Percentiles rank a stretch among this genome's conserved stretches.
Evolutionary conservation across 2,329 filamentous ascomycete genomes (phyloP).

Genomic region (Fusarium cicatricum): DNA sequence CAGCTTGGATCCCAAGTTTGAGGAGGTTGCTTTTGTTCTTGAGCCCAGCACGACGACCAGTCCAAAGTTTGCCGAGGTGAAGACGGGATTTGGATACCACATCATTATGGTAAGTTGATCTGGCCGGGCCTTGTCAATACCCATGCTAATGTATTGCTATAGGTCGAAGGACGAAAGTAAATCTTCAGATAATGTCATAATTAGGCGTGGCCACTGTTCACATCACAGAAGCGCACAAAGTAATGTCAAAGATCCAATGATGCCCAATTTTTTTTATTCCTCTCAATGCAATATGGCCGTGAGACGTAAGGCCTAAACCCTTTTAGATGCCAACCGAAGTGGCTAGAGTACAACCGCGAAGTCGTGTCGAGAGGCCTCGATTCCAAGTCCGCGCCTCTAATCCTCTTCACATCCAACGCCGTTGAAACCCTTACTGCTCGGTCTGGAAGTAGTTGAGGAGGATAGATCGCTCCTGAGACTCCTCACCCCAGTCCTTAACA

Average conservation of each 20-base stretch:
- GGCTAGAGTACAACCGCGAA: slow-evolving; percentile 57
- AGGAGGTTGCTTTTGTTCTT: slow-evolving; percentile 75
- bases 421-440: slow-evolving; percentile 64
- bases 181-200: not conserved
- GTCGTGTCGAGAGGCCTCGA: slow-evolving; percentile 47
- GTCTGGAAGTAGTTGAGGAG: slow-evolving; percentile 99
- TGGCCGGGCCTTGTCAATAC: not conserved
- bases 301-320: slow-evolving; percentile 47
- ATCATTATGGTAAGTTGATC: slow-evolving; percentile 74
- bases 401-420: slow-evolving; percentile 49
- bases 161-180: slow-evolving; percentile 55
- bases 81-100: slow-evolving; percentile 81
- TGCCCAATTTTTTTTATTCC: slow-evolving; percentile 53
- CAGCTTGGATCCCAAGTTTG: slow-evolving; percentile 72
- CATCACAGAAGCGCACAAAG: slow-evolving; percentile 4
- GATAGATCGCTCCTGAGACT: slow-evolving; percentile 98
- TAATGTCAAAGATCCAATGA: slow-evolving; percentile 36
- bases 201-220: not conserved
- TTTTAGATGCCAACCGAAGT: slow-evolving; percentile 57
- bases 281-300: slow-evolving; percentile 48
- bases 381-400: slow-evolving; percentile 51
- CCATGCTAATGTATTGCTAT: slow-evolving; percentile 4
- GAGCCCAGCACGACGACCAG: slow-evolving; percentile 70
- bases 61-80: slow-evolving; percentile 74
- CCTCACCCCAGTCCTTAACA: slow-evolving; percentile 99